Percentiles rank a stretch among this genome's conserved stretches.
Conservation (phyloP, 805 yeast species). For the Diddensiella caesifluorescens region DNA sequence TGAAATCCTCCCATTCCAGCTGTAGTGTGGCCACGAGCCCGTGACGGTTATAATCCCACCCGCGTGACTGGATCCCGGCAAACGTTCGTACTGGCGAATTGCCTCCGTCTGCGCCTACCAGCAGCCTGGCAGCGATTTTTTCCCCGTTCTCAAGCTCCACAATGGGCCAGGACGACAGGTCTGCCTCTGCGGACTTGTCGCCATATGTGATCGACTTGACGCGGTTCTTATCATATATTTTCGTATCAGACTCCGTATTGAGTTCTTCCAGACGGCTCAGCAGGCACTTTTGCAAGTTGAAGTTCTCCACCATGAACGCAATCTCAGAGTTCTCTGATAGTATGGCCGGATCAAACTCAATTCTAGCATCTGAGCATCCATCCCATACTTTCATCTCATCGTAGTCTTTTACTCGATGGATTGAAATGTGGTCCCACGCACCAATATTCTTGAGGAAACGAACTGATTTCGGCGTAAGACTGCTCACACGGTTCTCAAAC, state of each 20-base stretch:
- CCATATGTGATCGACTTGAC: conserved; percentile 49
- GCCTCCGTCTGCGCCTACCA: conserved; percentile 94
- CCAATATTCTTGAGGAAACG: conserved; percentile 64
- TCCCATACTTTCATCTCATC: conserved; percentile 84
- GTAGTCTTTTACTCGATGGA: conserved; percentile 71
- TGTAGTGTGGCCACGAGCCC: conserved; percentile 92
- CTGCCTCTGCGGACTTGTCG: conserved; percentile 20
- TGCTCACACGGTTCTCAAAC: conserved; percentile 75
- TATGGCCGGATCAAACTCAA: conserved; percentile 54
- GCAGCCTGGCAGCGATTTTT: conserved; percentile 57
- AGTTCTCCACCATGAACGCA: conserved; percentile 85
- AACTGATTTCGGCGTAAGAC: conserved; percentile 78
- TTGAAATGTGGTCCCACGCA: conserved; percentile 63
- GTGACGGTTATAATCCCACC: conserved; percentile 84
- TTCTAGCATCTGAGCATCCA: conserved; percentile 62
- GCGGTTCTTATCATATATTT: conserved; percentile 35
- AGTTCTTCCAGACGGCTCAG: conserved; percentile 46
- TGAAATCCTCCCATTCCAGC: conserved; percentile 63
- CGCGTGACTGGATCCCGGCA: conserved; percentile 78
- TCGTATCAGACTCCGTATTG: background rate
- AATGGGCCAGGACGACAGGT: conserved; percentile 60
- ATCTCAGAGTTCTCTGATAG: conserved; percentile 33
- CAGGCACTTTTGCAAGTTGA: conserved; percentile 75
- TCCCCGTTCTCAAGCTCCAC: conserved; percentile 65
- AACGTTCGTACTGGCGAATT: conserved; percentile 86